phyloP scores from a whole-genome alignment of 2,329 filamentous ascomycete species.

The Diaporthe amygdali region DNA sequence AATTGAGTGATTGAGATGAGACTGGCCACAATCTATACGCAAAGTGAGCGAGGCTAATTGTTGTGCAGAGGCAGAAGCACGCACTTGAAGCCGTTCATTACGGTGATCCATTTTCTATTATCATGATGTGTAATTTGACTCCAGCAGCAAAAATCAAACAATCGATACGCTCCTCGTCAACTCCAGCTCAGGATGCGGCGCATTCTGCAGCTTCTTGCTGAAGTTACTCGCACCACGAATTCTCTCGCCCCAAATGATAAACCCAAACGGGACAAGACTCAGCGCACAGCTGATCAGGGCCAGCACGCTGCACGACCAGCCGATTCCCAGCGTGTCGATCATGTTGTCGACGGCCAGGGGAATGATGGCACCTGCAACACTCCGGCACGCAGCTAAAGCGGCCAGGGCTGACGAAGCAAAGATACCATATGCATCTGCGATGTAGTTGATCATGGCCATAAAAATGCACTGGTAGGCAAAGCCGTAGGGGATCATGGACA shows the following conservation, averaged over 20 bases:
- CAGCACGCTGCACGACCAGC: slow-evolving; percentile 51
- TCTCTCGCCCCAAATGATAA: slow-evolving; percentile 47
- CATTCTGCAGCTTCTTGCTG: slow-evolving; percentile 47
- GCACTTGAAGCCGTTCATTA: too few relatives aligned
- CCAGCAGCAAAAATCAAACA: too few relatives aligned
- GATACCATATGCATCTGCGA: slow-evolving; percentile 34
- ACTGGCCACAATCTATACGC: too few relatives aligned
- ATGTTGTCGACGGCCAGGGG: slow-evolving; percentile 33
- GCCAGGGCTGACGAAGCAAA: slow-evolving; percentile 35
- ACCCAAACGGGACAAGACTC: slow-evolving; percentile 55
- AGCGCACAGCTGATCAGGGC: slow-evolving; percentile 52
- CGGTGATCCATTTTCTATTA: too few relatives aligned
- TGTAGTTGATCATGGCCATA: slow-evolving; percentile 34
- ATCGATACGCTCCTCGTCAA: slow-evolving; percentile 30
- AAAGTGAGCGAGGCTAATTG: too few relatives aligned
- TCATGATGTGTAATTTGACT: too few relatives aligned
- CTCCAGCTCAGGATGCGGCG: slow-evolving; percentile 33
- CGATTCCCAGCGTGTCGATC: slow-evolving; percentile 33
- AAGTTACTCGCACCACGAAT: slow-evolving; percentile 53
- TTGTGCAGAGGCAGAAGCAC: too few relatives aligned
- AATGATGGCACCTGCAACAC: slow-evolving; percentile 32
- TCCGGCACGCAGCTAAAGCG: slow-evolving; percentile 31
- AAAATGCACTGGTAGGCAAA: slow-evolving; percentile 35
- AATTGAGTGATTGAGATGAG: too few relatives aligned
- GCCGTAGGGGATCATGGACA: slow-evolving; percentile 33